phyloP scores from a whole-genome alignment of 164 flowering plant genomes.

The Vitis riparia region DNA sequence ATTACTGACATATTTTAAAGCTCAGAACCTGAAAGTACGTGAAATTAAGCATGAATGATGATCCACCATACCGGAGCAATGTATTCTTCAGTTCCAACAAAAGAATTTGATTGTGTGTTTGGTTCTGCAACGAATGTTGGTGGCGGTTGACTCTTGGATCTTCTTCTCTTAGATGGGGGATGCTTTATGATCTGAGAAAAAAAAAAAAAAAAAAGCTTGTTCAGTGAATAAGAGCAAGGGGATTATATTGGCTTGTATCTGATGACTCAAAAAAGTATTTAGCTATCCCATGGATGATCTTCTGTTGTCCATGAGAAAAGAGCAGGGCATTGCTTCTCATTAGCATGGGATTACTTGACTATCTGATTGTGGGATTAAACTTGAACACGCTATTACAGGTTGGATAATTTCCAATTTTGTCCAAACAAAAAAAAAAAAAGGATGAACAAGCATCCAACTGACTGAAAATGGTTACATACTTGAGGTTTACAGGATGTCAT shows the following conservation, averaged over 20 bases:
- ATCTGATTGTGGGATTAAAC: no score
- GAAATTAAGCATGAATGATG: slow-evolving; percentile 5
- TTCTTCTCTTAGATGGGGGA: slow-evolving; percentile 49
- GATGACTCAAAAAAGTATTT: no score
- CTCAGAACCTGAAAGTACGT: neutral
- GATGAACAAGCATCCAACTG: no score
- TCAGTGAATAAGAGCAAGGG: no score
- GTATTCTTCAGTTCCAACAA: slow-evolving; percentile 98
- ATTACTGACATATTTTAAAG: no score
- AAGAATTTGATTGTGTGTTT: slow-evolving; percentile 79
- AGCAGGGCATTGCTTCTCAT: neutral
- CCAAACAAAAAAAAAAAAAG: no score
- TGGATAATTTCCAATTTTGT: no score
- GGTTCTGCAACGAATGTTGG: slow-evolving; percentile 94
- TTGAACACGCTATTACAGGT: no score
- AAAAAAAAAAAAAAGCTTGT: neutral
- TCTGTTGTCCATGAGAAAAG: neutral
- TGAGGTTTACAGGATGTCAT: slow-evolving; percentile 80
- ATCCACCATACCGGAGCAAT: slow-evolving; percentile 85
- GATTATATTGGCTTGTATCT: no score
- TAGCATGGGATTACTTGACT: no score
- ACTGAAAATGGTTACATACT: slow-evolving; percentile 38
- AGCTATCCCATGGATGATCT: no score
- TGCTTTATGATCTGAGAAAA: slow-evolving; percentile 61
- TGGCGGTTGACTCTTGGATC: slow-evolving; percentile 63